Evolutionary conservation across 768 basidiomycete species (phyloP).

Genomic region (Grammothele lineata): DNA sequence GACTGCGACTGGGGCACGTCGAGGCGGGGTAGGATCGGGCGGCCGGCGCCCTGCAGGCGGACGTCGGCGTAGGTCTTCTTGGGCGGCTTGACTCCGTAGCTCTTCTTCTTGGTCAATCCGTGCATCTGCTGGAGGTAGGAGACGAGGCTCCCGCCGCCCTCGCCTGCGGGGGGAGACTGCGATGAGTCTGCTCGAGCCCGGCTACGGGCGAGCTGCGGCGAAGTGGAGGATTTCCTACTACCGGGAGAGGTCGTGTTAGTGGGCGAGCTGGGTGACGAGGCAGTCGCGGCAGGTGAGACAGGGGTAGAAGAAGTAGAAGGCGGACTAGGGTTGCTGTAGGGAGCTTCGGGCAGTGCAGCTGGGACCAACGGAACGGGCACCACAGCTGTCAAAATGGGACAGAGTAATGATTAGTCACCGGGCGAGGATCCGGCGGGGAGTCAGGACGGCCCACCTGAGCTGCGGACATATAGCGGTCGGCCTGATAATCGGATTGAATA

Average conservation of each 20-base stretch:
- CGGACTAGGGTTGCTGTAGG: slow-evolving; percentile 12
- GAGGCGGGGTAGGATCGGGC: slow-evolving; percentile 19
- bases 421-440: neutral
- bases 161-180: slow-evolving; percentile 22
- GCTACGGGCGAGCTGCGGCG: slow-evolving; percentile 17
- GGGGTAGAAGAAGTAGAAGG: slow-evolving; percentile 2
- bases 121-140: slow-evolving; percentile 62
- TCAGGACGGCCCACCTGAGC: slow-evolving; percentile 10
- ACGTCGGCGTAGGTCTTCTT: slow-evolving; percentile 14
- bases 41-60: slow-evolving; percentile 5
- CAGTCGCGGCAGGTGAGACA: slow-evolving; percentile 4
- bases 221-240: slow-evolving; percentile 23
- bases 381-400: neutral
- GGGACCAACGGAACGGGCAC: slow-evolving; percentile 8
- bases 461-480: slow-evolving; percentile 16
- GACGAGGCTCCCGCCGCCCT: slow-evolving; percentile 45
- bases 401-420: neutral
- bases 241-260: slow-evolving; percentile 4
- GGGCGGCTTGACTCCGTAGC: slow-evolving; percentile 15
- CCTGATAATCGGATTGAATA: slow-evolving; percentile 42
- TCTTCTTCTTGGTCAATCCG: slow-evolving; percentile 60
- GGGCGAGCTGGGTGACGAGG: slow-evolving; percentile 4
- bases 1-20: slow-evolving; percentile 13
- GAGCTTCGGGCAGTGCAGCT: slow-evolving; percentile 2
- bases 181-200: slow-evolving; percentile 15